Percentiles rank a stretch among this genome's conserved stretches.
Conservation (phyloP, 345 rosid species). For the Brassica juncea region DNA sequence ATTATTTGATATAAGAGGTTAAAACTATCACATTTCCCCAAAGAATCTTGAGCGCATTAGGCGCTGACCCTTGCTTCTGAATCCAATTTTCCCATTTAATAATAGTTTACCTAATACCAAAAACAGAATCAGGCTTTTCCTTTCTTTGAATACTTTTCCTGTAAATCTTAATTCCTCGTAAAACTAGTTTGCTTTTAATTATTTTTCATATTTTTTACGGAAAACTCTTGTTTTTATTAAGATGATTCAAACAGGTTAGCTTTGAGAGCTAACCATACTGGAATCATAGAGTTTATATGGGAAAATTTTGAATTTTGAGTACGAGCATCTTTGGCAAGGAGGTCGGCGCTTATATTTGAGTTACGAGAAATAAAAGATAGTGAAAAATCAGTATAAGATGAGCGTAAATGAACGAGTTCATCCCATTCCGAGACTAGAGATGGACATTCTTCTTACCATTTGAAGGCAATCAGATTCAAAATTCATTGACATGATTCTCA, state of each 20-base stretch:
- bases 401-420: background rate
- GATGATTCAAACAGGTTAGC: too few relatives aligned
- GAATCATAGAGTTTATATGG: too few relatives aligned
- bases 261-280: too few relatives aligned
- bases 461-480: background rate
- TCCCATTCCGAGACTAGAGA: background rate
- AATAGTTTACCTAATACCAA: constrained; percentile 27
- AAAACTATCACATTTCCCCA: constrained; percentile 55
- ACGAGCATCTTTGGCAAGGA: too few relatives aligned
- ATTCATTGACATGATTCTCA: background rate
- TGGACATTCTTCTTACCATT: background rate
- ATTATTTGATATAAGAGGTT: constrained; percentile 4
- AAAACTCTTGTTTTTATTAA: too few relatives aligned
- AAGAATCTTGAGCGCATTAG: constrained; percentile 98
- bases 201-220: too few relatives aligned
- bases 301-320: too few relatives aligned
- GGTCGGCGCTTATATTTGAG: background rate
- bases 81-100: constrained; percentile 42
- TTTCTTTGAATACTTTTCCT: background rate
- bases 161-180: too few relatives aligned
- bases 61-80: constrained; percentile 80
- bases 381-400: background rate
- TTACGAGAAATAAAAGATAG: background rate
- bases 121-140: constrained; percentile 24
- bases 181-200: too few relatives aligned